Conservation (phyloP, 805 yeast genomes). For the Saccharomyces jurei region DNA sequence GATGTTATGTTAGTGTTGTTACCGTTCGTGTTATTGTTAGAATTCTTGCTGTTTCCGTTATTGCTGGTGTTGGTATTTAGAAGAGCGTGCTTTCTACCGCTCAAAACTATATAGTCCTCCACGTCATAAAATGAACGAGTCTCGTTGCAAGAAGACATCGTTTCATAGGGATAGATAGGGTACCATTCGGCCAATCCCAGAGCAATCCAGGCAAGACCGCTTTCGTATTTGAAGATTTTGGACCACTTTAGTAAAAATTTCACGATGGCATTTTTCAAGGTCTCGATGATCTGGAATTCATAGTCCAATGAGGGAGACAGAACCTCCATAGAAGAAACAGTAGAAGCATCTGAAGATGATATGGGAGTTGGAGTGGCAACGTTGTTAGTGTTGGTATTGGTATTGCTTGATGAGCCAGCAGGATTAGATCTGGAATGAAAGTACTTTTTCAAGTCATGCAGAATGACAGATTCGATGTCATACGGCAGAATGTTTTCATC, state of each 20-base stretch:
- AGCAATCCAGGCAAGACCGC: slow-evolving; percentile 83
- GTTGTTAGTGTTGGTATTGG: neutral
- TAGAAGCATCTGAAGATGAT: slow-evolving; percentile 7
- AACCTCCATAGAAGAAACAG: slow-evolving; percentile 6
- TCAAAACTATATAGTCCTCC: slow-evolving; percentile 5
- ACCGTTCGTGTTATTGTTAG: neutral
- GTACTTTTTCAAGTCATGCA: slow-evolving; percentile 54
- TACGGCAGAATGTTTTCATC: slow-evolving; percentile 5
- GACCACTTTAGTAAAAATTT: slow-evolving; percentile 76
- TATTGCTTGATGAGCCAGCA: neutral
- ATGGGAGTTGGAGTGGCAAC: neutral
- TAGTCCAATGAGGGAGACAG: slow-evolving; percentile 21
- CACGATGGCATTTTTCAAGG: slow-evolving; percentile 51
- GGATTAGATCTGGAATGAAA: slow-evolving; percentile 30
- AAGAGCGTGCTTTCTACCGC: slow-evolving; percentile 20
- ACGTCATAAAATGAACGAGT: neutral
- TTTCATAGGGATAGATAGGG: slow-evolving; percentile 46
- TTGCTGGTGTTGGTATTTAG: neutral
- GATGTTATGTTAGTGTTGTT: neutral
- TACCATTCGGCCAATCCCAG: slow-evolving; percentile 84
- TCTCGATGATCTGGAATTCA: slow-evolving; percentile 47
- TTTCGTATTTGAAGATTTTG: slow-evolving; percentile 62
- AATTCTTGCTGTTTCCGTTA: neutral
- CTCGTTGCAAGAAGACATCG: neutral
- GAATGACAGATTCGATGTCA: slow-evolving; percentile 34